These are phyloP conservation scores for Calendula officinalis DNA, from an alignment of 129 eudicot genomes.

Conservation along the genomic window DNA sequence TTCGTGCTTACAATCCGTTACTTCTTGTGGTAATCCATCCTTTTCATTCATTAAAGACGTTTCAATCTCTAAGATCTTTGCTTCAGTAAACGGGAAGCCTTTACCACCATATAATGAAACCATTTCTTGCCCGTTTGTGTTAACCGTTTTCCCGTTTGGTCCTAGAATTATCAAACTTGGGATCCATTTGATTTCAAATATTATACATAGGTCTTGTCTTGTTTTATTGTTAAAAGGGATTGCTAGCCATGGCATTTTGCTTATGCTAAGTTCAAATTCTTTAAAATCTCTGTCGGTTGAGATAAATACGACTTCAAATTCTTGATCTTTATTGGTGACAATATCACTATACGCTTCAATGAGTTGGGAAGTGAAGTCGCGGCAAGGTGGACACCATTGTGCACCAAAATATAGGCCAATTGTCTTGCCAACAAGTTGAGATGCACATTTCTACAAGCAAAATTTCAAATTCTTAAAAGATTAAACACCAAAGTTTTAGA, in stretches of 20 bases:
- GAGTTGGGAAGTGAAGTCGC: conserved; percentile 43
- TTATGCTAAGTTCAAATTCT: conserved; percentile 41
- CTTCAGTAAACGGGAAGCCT: conserved; percentile 49
- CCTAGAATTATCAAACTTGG: conserved; percentile 47
- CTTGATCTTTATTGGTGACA: conserved; percentile 18
- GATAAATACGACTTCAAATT: conserved; percentile 45
- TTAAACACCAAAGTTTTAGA: not conserved
- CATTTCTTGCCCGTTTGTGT: conserved; percentile 40
- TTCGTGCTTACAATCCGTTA: conserved; percentile 40
- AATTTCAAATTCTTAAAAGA: conserved; percentile 10
- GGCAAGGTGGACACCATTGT: conserved; percentile 57
- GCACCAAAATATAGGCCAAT: conserved; percentile 54
- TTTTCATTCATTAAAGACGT: conserved; percentile 38
- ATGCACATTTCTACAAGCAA: conserved; percentile 34
- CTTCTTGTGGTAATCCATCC: conserved; percentile 38
- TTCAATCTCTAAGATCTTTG: conserved; percentile 37
- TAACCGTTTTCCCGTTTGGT: conserved; percentile 39
- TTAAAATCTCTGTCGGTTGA: conserved; percentile 45
- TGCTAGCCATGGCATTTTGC: conserved; percentile 61
- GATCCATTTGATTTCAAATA: conserved; percentile 45
- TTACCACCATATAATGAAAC: conserved; percentile 42
- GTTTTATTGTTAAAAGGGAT: conserved; percentile 45
- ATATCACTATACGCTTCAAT: conserved; percentile 41
- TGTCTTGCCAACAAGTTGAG: conserved; percentile 48
- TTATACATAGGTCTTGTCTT: conserved; percentile 41